phyloP scores from a whole-genome alignment of 2,329 filamentous ascomycete species.

The Aspergillus eucalypticola region DNA sequence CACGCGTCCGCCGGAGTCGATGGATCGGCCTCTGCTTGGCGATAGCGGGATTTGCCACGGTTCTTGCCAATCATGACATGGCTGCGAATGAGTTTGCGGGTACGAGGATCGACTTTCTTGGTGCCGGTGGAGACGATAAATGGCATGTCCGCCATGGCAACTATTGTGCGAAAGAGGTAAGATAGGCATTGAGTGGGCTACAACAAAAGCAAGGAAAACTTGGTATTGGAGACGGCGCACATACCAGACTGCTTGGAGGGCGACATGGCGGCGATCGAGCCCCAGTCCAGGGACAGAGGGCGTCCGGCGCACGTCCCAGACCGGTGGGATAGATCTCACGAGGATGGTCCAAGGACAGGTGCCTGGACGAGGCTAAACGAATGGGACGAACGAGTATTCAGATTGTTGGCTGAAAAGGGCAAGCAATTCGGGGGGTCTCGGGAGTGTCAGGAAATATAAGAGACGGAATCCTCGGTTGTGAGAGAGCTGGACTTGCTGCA shows the following conservation, averaged over 20 bases:
- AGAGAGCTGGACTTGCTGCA: background rate
- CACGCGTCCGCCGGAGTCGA: background rate
- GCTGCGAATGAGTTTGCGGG: slow-evolving; percentile 42
- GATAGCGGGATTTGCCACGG: slow-evolving; percentile 27
- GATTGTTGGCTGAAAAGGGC: background rate
- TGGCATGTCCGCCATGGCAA: background rate
- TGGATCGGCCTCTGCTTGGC: background rate
- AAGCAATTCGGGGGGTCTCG: background rate
- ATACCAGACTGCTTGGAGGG: background rate
- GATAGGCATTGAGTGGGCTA: background rate
- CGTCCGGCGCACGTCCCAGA: background rate
- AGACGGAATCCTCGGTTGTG: background rate
- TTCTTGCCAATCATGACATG: slow-evolving; percentile 50
- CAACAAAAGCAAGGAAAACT: no score
- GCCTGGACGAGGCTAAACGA: background rate
- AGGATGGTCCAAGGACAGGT: background rate
- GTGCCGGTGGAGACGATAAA: slow-evolving; percentile 5
- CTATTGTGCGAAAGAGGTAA: background rate
- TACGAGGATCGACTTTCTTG: slow-evolving; percentile 29
- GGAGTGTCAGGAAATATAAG: background rate
- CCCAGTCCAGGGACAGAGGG: background rate
- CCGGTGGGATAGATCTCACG: background rate
- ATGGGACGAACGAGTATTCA: background rate
- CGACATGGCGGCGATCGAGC: background rate
- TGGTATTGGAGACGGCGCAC: background rate